Evolutionary conservation across 208 protist genomes (phyloP).

Genomic region (Wallacemonas sp.): DNA sequence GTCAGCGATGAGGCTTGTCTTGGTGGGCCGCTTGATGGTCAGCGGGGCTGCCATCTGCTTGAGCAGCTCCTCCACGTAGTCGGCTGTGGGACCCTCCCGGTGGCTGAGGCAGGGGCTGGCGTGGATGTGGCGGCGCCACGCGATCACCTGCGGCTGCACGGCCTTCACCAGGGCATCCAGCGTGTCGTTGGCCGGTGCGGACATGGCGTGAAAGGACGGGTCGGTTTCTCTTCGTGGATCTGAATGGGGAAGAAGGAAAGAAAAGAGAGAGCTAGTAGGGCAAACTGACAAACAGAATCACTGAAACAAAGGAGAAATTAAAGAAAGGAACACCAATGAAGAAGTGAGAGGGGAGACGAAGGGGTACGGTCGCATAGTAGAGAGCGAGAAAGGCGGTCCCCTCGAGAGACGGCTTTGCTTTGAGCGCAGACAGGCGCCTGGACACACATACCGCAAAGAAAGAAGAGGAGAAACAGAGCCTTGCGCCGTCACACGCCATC

Average conservation of each 20-base stretch:
- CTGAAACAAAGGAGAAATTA: too few species aligned
- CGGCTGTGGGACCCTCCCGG: slow-evolving; percentile 52
- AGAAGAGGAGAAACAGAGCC: slow-evolving; percentile 7
- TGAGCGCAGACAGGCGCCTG: too few species aligned
- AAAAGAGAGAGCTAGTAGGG: too few species aligned
- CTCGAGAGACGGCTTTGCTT: too few species aligned
- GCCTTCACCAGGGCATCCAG: slow-evolving; percentile 22
- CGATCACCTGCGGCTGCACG: slow-evolving; percentile 42
- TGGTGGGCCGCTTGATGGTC: slow-evolving; percentile 2
- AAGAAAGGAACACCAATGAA: too few species aligned
- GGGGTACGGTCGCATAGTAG: too few species aligned
- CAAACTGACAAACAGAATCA: too few species aligned
- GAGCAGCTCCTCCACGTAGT: slow-evolving; percentile 45
- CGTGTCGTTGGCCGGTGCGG: slow-evolving; percentile 15
- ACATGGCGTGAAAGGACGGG: background rate
- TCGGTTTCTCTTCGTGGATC: background rate
- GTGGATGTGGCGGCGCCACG: slow-evolving; percentile 64
- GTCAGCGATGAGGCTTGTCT: slow-evolving; percentile 33
- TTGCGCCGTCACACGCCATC: too few species aligned
- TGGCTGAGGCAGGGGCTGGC: slow-evolving; percentile 31
- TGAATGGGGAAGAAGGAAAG: background rate
- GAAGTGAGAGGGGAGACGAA: too few species aligned
- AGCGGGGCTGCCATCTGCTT: slow-evolving; percentile 23
- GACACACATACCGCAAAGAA: background rate
- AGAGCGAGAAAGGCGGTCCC: too few species aligned